Conservation (phyloP, 306 rosid species). For the Begonia loranthoides region DNA sequence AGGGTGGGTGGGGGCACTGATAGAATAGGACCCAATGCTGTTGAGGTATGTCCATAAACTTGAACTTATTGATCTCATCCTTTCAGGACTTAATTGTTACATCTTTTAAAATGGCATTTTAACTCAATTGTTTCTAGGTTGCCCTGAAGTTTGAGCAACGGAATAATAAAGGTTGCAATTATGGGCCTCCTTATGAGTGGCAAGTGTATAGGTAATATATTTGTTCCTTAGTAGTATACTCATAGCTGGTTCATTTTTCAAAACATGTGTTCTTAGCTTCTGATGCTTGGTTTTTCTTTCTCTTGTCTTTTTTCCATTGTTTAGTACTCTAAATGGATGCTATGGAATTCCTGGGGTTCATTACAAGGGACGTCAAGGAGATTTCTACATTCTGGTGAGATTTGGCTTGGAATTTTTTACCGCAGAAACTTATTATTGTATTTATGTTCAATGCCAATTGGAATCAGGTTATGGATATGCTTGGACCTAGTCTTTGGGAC, state of each 20-base stretch:
- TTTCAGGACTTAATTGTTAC: neutral
- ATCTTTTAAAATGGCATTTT: neutral
- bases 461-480: slow-evolving; percentile 92
- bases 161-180: slow-evolving; percentile 88
- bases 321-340: slow-evolving; percentile 71
- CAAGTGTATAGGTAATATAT: slow-evolving; percentile 68
- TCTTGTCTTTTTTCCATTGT: neutral
- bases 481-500: slow-evolving; percentile 96
- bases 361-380: slow-evolving; percentile 94
- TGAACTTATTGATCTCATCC: no score
- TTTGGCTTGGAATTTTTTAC: slow-evolving; percentile 19
- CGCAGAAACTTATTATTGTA: slow-evolving; percentile 7
- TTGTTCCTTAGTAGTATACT: no score
- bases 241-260: no score
- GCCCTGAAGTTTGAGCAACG: slow-evolving; percentile 88
- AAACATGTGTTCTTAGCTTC: no score
- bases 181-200: slow-evolving; percentile 97
- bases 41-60: slow-evolving; percentile 40
- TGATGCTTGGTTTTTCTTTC: neutral
- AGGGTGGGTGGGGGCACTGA: slow-evolving; percentile 73
- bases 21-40: slow-evolving; percentile 64
- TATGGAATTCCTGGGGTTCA: slow-evolving; percentile 92
- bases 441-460: slow-evolving; percentile 14
- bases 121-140: slow-evolving; percentile 33
- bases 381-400: slow-evolving; percentile 85